Evolutionary conservation across 2,329 filamentous ascomycete species (phyloP), one percentile per base, ranked within the genome.

Genomic region (Exophiala viscosa): DNA sequence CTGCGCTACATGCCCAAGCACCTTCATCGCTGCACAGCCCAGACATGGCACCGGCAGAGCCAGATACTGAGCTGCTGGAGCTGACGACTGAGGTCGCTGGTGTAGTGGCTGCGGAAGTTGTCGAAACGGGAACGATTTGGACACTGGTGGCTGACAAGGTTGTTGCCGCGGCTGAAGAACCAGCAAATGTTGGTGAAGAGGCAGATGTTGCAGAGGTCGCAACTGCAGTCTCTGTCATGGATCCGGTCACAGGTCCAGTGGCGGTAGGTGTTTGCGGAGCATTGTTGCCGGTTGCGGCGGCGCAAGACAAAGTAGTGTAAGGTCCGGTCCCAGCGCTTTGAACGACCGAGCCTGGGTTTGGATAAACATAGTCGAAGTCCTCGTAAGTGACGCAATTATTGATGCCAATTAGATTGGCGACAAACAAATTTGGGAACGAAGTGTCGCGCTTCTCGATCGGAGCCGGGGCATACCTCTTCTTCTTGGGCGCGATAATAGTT

Each of bases 341-440:
- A 3, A 83, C 73, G 2, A 76, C 78, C 1, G 74, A 57, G 44
- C 88, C 88, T 0, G 87, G 80, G 59, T 87, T 73, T 6, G 86
- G 85, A 73, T 85, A 92, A n/a, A 73, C 67, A 57, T 87, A 75
- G 60, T 90, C 83, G 2, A 71, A 65, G 13, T 66, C 65, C 35
- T 83, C 79, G 0, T 61, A 64, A 10, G 83, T 86, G 0, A 45
- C 65, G 70, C 86, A 90, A 36, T 69, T 70, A 52, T 78, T 77
- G 45, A 59, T n/a, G n/a, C 64, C 15, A 60, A 63, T 5, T 65
- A 90, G 73, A 70, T 93, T 95, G 62, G 87, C 85, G 1, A 85
- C 77, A 48, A 90, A 85, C 82, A 95, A 86, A 52, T 84, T 75
- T 0, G 90, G 89, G 10, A 95, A 84, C 0, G 72, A 68, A 9